Conservation (phyloP, 2,329 filamentous ascomycete species). For the Colletotrichum echinochloae region DNA sequence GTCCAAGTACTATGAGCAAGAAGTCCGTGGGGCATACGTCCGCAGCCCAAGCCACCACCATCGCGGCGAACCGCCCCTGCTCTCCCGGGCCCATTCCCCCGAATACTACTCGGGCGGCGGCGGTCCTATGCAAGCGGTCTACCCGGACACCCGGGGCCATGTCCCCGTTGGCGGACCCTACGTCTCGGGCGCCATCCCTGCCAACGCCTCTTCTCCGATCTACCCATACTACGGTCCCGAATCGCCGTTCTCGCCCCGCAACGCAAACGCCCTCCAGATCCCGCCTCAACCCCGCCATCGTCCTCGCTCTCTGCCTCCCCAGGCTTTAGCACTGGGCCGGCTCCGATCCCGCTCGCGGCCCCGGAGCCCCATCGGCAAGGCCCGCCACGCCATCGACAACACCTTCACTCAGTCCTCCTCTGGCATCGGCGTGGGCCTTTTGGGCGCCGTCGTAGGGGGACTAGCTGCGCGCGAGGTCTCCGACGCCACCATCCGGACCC, state of each 20-base stretch:
- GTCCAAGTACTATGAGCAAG: conserved; percentile 47
- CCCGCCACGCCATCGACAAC: conserved; percentile 56
- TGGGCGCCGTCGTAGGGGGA: conserved; percentile 67
- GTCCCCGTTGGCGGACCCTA: conserved; percentile 20
- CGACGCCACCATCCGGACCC: conserved; percentile 53
- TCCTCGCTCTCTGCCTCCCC: conserved; percentile 41
- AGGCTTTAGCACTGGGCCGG: conserved; percentile 27
- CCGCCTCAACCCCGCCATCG: conserved; percentile 23
- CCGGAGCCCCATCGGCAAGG: conserved; percentile 54
- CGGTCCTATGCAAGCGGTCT: conserved; percentile 17
- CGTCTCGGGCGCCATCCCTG: conserved; percentile 25
- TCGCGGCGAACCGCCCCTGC: conserved; percentile 43
- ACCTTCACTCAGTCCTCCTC: conserved; percentile 62
- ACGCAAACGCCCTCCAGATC: conserved; percentile 22
- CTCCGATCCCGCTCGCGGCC: conserved; percentile 45
- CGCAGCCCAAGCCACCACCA: conserved; percentile 42
- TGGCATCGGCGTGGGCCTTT: conserved; percentile 63
- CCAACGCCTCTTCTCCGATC: conserved; percentile 2
- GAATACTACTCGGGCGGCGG: conserved; percentile 49
- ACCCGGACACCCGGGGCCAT: conserved; percentile 17
- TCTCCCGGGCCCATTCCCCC: conserved; percentile 45
- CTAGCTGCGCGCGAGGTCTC: conserved; percentile 63
- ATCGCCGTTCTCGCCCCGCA: conserved; percentile 15
- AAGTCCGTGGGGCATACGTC: conserved; percentile 46
- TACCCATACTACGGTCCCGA: conserved; percentile 25